phyloP scores from a whole-genome alignment of 441 rosid species.

The Sinapis alba region DNA sequence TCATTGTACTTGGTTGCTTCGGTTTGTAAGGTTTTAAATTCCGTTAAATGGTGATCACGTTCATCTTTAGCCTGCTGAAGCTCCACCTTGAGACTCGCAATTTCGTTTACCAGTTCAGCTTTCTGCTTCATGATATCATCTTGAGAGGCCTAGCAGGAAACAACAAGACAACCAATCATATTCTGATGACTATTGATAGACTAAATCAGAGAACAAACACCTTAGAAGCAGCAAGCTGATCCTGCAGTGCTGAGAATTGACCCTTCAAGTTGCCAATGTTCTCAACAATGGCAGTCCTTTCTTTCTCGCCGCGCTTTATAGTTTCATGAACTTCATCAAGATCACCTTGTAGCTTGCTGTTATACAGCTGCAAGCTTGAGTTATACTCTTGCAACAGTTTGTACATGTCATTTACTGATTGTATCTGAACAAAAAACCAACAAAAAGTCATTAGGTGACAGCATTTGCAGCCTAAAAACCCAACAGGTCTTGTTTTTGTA shows the following conservation, averaged over 20 bases:
- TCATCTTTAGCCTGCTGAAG: constrained; percentile 52
- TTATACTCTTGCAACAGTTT: constrained; percentile 65
- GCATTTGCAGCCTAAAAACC: too few species aligned
- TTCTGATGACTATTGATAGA: constrained; percentile 7
- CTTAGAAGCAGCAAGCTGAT: constrained; percentile 55
- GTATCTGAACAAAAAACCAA: constrained; percentile 46
- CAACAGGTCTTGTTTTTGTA: not conserved
- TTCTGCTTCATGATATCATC: constrained; percentile 56
- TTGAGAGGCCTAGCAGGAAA: constrained; percentile 45
- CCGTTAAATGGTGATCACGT: constrained; percentile 45
- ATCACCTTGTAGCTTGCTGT: constrained; percentile 63
- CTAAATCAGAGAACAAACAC: constrained; percentile 35
- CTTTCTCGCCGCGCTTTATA: constrained; percentile 61
- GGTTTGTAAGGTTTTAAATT: constrained; percentile 43
- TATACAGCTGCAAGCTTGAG: constrained; percentile 66
- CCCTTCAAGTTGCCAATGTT: constrained; percentile 56
- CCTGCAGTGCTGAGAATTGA: constrained; percentile 53
- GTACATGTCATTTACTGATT: constrained; percentile 65
- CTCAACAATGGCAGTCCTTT: constrained; percentile 54
- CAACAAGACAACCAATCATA: constrained; percentile 12
- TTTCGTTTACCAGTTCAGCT: constrained; percentile 50
- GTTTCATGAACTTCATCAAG: constrained; percentile 58
- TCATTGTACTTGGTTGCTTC: constrained; percentile 55
- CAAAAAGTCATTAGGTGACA: not conserved
- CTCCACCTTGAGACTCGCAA: constrained; percentile 54